Evolutionary conservation across 1,284 basidiomycete species (phyloP), one percentile per base, ranked within the genome.

Genomic region (Boletus semigastroideus): DNA sequence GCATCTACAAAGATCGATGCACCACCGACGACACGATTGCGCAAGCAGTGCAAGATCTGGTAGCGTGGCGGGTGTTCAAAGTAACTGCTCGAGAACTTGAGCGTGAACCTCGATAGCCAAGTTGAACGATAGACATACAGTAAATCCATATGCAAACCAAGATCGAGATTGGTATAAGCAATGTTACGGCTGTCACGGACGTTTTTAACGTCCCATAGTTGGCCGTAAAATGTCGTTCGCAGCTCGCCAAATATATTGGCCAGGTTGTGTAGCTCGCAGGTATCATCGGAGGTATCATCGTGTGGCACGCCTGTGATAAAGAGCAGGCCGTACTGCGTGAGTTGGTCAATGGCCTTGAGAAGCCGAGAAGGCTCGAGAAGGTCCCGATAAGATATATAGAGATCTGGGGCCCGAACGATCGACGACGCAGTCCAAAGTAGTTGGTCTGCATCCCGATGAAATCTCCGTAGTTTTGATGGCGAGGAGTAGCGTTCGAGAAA

Each of bases 111-210:
- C 39, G 13, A 28, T 40, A 12, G 20, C 30, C 38, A 25, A 40
- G 25, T 30, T 16, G 5, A 42, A 4, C 28, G 16, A 16, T 28
- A 30, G 16, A 77, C 90, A 59, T 61, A 95, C 92, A 90, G 70
- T 0, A 97, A 73, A 72, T 98, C 95, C 89, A 94, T 94, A 66
- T 98, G 96, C 19, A 96, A 68, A 0, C 90, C 94, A 3, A 99
- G 77, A 61, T 92, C 83, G 17, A 97, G 76, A 68, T 94, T 89
- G 7, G 96, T 99, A 69, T 98, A 98, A 2, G 96, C 96, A 55
- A 99, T 93, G 70, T 99, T 99, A 59, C 80, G 83, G 59, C 88
- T 90, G 52, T 90, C 77, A 42, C 72, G 72, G 40, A 90, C 66
- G 57, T 86, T 90, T 70, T 85, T 83, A 19, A 99, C 96, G 69